phyloP scores from a whole-genome alignment of 495 filamentous ascomycete species.

The Amniculicola lignicola region DNA sequence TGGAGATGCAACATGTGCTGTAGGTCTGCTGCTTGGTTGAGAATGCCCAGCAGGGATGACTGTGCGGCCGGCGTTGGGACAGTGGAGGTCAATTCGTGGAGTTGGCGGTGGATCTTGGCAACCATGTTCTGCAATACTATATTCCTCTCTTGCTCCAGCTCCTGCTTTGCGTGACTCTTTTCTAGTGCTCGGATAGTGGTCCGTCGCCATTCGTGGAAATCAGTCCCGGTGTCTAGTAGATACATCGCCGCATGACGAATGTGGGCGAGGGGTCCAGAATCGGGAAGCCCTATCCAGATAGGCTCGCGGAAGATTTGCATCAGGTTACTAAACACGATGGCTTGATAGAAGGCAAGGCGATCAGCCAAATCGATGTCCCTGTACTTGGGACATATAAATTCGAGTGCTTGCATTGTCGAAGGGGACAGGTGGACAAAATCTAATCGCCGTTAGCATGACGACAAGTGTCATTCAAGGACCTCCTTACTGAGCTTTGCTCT shows the following conservation, averaged over 20 bases:
- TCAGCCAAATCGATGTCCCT: conserved; percentile 14
- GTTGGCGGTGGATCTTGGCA: conserved; percentile 2
- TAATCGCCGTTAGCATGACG: too few species aligned
- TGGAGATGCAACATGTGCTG: conserved; percentile 24
- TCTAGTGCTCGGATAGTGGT: conserved; percentile 20
- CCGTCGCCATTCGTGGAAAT: conserved; percentile 27
- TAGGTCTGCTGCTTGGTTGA: conserved; percentile 21
- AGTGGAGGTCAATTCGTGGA: conserved; percentile 16
- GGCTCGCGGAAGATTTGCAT: conserved; percentile 38
- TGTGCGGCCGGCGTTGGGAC: conserved; percentile 4
- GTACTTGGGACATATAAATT: conserved; percentile 26
- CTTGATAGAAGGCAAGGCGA: conserved; percentile 38
- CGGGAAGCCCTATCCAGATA: conserved; percentile 34
- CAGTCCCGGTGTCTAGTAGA: conserved; percentile 19
- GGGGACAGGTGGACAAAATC: conserved; percentile 23
- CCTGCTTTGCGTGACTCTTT: conserved; percentile 8
- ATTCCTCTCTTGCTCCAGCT: conserved; percentile 10
- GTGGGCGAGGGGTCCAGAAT: conserved; percentile 19
- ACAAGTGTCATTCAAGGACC: too few species aligned
- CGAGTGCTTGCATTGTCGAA: conserved; percentile 11
- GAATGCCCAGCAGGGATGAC: conserved; percentile 13
- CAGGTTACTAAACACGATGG: conserved; percentile 30
- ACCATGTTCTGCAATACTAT: conserved; percentile 14
- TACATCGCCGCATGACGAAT: conserved; percentile 13
- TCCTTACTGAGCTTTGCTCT: conserved; percentile 31